Percentiles rank a stretch among this genome's conserved stretches.
These are phyloP conservation scores for Dioszegia crocea DNA, from an alignment of 768 basidiomycete species.

Conservation along the genomic window DNA sequence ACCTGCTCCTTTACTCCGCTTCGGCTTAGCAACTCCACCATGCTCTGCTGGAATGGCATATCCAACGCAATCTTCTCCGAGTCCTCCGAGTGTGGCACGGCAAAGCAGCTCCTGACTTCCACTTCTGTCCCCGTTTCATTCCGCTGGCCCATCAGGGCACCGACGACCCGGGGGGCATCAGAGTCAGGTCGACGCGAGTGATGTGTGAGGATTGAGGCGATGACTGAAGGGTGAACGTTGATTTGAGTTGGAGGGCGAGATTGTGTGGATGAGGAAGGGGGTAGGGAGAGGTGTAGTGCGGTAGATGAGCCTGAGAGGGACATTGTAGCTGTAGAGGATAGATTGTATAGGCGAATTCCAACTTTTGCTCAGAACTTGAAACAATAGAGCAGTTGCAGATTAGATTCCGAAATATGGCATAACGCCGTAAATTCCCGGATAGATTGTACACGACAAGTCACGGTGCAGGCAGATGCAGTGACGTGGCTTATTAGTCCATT, in stretches of 20 bases:
- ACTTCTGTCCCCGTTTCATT: slow-evolving; percentile 59
- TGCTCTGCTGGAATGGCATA: slow-evolving; percentile 89
- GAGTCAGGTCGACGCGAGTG: slow-evolving; percentile 80
- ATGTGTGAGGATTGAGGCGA: slow-evolving; percentile 94
- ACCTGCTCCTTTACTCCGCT: slow-evolving; percentile 68
- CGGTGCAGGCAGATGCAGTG: too few species aligned
- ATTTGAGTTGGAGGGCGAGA: slow-evolving; percentile 49
- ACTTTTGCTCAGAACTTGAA: neutral
- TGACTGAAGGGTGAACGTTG: slow-evolving; percentile 83
- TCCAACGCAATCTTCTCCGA: slow-evolving; percentile 92
- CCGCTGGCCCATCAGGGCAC: slow-evolving; percentile 84
- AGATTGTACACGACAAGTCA: too few species aligned
- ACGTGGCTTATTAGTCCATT: neutral
- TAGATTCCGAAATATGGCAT: neutral
- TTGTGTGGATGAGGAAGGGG: slow-evolving; percentile 38
- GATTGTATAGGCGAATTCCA: neutral
- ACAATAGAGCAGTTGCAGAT: neutral
- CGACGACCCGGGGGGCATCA: slow-evolving; percentile 72
- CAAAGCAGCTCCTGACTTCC: slow-evolving; percentile 79
- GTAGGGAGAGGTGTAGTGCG: slow-evolving; percentile 43
- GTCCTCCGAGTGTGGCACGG: slow-evolving; percentile 86
- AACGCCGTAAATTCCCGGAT: too few species aligned
- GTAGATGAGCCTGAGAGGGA: slow-evolving; percentile 40
- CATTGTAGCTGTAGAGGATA: slow-evolving; percentile 9
- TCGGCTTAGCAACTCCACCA: slow-evolving; percentile 85